Conservation (phyloP, 2,329 filamentous ascomycete genomes). For the Colletotrichum sp. region DNA sequence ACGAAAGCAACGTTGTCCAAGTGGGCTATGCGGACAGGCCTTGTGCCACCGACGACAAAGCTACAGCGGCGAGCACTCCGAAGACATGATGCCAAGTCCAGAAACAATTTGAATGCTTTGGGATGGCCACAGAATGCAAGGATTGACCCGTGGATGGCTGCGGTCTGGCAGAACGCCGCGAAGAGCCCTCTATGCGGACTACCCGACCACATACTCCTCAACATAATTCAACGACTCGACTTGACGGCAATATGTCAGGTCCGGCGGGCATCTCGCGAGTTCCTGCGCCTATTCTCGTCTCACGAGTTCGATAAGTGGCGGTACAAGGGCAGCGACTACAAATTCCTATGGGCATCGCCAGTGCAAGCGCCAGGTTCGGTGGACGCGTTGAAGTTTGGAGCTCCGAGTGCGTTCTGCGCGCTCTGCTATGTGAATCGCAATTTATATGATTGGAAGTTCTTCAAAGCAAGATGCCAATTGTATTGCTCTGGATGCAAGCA, state of each 20-base stretch:
- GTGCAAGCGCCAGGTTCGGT: background rate
- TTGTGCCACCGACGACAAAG: background rate
- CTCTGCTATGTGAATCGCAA: background rate
- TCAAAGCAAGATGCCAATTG: background rate
- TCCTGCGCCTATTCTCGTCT: background rate
- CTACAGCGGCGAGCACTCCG: background rate
- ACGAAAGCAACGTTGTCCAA: background rate
- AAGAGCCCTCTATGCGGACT: background rate
- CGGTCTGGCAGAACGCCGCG: background rate
- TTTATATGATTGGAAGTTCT: accelerated
- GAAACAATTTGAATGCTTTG: background rate
- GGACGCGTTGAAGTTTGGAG: background rate
- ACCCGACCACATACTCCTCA: background rate
- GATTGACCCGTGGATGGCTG: background rate
- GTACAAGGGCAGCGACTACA: background rate
- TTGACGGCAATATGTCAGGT: background rate
- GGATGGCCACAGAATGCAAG: background rate
- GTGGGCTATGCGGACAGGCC: background rate
- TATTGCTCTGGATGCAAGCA: background rate
- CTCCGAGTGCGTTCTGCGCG: background rate
- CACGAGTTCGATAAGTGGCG: background rate
- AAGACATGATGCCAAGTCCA: background rate
- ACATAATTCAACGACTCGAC: background rate
- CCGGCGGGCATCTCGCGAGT: background rate
- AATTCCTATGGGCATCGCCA: background rate